These are phyloP conservation scores for Podaxis sp. DNA, from an alignment of 768 basidiomycete genomes.

Conservation along the genomic window DNA sequence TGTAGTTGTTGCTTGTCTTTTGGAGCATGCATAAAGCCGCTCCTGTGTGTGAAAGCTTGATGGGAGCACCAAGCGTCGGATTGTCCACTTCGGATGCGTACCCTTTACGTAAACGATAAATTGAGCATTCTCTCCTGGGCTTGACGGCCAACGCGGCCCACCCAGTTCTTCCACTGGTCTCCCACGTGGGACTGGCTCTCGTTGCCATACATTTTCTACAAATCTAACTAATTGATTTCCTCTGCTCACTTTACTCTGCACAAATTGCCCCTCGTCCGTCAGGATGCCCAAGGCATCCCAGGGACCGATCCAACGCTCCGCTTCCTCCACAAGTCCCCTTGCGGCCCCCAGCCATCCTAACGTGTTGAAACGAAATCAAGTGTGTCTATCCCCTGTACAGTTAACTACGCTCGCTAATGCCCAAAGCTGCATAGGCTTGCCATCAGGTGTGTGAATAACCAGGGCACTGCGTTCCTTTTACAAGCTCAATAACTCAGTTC, in stretches of 20 bases:
- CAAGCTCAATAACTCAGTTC: slow-evolving; percentile 21
- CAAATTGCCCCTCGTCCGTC: not conserved
- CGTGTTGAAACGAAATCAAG: slow-evolving; percentile 55
- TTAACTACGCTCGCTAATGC: not conserved
- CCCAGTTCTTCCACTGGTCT: not conserved
- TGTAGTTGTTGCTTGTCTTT: not conserved
- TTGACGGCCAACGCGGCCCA: not conserved
- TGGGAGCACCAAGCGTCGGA: not conserved
- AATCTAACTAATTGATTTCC: not conserved
- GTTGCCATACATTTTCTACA: slow-evolving; percentile 2
- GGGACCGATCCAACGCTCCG: slow-evolving; percentile 23
- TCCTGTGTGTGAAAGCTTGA: too few relatives aligned
- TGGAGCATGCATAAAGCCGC: not conserved
- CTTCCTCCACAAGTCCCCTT: slow-evolving; percentile 26
- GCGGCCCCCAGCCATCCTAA: slow-evolving; percentile 37
- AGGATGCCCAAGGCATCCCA: slow-evolving; percentile 15
- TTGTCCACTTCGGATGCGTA: not conserved
- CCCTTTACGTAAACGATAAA: not conserved
- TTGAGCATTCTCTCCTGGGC: not conserved
- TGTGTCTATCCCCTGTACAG: slow-evolving; percentile 22
- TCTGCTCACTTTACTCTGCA: not conserved
- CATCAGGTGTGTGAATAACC: slow-evolving; percentile 43
- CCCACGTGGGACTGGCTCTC: slow-evolving; percentile 11
- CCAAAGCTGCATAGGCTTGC: slow-evolving; percentile 41
- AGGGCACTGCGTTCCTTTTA: slow-evolving; percentile 2